These are phyloP conservation scores for Podaxis carcinomalis DNA, from an alignment of 768 basidiomycete species.

Conservation along the genomic window DNA sequence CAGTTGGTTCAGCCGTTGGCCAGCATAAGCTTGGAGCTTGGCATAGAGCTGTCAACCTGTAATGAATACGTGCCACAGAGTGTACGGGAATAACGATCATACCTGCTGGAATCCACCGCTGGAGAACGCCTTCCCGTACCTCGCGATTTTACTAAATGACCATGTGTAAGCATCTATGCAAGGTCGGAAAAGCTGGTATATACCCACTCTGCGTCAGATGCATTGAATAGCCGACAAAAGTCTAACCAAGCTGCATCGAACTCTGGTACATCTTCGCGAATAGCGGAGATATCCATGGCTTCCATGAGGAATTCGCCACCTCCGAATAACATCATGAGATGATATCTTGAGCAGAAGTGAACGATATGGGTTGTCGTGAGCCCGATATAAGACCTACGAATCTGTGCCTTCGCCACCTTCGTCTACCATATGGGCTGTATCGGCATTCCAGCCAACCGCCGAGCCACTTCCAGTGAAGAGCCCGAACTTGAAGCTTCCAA, in stretches of 20 bases:
- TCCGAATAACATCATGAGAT: slow-evolving; percentile 31
- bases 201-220: slow-evolving; percentile 28
- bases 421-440: slow-evolving; percentile 32
- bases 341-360: slow-evolving; percentile 19
- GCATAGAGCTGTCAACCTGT: slow-evolving; percentile 25
- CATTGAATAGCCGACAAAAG: slow-evolving; percentile 33
- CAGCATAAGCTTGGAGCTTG: slow-evolving; percentile 35
- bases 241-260: slow-evolving; percentile 38
- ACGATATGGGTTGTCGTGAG: neutral
- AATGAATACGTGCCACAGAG: neutral
- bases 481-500: slow-evolving; percentile 31
- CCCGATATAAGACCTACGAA: slow-evolving; percentile 21
- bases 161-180: neutral
- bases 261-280: slow-evolving; percentile 28
- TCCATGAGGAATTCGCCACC: slow-evolving; percentile 38
- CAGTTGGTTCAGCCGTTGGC: slow-evolving; percentile 27
- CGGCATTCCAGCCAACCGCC: slow-evolving; percentile 36
- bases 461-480: slow-evolving; percentile 31
- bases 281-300: slow-evolving; percentile 27
- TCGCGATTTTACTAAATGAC: slow-evolving; percentile 26
- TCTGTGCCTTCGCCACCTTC: slow-evolving; percentile 29
- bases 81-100: neutral
- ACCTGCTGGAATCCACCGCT: slow-evolving; percentile 31
- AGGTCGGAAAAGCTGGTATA: neutral
- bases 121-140: slow-evolving; percentile 29